Percentiles rank a stretch among this genome's conserved stretches.
Conservation (phyloP, 345 rosid species). For the Barbarea vulgaris region DNA sequence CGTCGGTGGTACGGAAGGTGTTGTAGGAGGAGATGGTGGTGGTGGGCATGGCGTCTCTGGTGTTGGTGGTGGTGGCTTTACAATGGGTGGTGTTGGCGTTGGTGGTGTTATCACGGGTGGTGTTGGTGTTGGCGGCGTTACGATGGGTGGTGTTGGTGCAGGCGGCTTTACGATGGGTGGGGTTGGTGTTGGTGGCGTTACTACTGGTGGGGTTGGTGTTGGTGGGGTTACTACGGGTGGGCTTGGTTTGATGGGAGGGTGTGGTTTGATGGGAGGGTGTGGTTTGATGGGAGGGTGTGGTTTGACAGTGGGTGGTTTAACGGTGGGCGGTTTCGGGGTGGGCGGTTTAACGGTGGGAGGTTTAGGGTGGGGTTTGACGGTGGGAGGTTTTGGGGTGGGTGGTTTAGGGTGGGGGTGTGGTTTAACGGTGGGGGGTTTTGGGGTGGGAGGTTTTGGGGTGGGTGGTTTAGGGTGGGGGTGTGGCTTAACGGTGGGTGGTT, state of each 20-base stretch:
- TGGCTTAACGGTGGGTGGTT: slow-evolving; percentile 30
- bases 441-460: background rate
- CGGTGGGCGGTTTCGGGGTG: slow-evolving; percentile 4
- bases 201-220: slow-evolving; percentile 14
- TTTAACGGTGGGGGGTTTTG: slow-evolving; percentile 24
- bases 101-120: slow-evolving; percentile 4
- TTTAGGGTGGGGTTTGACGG: slow-evolving; percentile 11
- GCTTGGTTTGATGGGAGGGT: background rate
- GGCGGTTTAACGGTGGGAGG: background rate
- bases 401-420: slow-evolving; percentile 19
- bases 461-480: slow-evolving; percentile 33
- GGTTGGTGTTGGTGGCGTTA: background rate
- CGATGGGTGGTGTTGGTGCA: slow-evolving; percentile 7
- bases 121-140: background rate
- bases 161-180: slow-evolving; percentile 21
- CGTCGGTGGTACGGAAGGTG: background rate
- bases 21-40: background rate
- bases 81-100: too few species aligned
- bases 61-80: slow-evolving; percentile 16
- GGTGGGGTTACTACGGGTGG: background rate
- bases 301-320: background rate
- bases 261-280: slow-evolving; percentile 1
- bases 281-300: background rate
- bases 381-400: background rate
- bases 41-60: background rate